Evolutionary conservation across 192 early-diverging fungal species (phyloP).

Genomic region (Backusella parvicylindrica): DNA sequence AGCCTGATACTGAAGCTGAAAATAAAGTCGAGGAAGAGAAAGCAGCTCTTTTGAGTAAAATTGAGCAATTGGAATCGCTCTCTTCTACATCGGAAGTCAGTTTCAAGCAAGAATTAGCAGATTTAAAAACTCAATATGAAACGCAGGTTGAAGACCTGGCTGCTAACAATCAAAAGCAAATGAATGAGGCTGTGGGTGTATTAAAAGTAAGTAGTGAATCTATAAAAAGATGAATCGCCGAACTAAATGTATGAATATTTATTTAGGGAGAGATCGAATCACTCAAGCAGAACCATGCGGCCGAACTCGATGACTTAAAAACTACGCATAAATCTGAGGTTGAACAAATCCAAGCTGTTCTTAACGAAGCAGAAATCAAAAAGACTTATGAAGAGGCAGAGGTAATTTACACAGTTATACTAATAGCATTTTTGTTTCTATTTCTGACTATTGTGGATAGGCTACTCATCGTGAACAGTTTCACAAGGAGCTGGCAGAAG

Average conservation of each 20-base stretch:
- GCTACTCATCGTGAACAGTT: background rate
- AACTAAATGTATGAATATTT: background rate
- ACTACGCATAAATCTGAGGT: background rate
- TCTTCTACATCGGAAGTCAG: background rate
- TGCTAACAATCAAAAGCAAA: background rate
- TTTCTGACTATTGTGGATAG: background rate
- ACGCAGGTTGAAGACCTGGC: background rate
- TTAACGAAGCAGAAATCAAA: slow-evolving; percentile 7
- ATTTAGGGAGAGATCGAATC: slow-evolving; percentile 15
- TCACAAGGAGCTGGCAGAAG: slow-evolving; percentile 1
- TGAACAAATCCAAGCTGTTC: slow-evolving; percentile 4
- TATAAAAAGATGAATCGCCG: background rate
- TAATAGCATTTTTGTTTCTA: background rate
- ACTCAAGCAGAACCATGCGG: slow-evolving; percentile 2
- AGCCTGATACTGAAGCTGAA: slow-evolving; percentile 4
- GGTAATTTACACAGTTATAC: background rate
- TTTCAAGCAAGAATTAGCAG: background rate
- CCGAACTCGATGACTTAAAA: slow-evolving; percentile 4
- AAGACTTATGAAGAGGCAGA: slow-evolving; percentile 3
- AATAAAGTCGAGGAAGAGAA: slow-evolving; percentile 1
- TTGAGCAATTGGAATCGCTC: slow-evolving; percentile 10
- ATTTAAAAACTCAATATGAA: background rate
- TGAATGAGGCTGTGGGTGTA: background rate
- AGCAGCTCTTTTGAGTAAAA: background rate
- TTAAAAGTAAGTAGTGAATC: background rate